phyloP scores from a whole-genome alignment of 306 rosid species.

The Cicer bijugum region DNA sequence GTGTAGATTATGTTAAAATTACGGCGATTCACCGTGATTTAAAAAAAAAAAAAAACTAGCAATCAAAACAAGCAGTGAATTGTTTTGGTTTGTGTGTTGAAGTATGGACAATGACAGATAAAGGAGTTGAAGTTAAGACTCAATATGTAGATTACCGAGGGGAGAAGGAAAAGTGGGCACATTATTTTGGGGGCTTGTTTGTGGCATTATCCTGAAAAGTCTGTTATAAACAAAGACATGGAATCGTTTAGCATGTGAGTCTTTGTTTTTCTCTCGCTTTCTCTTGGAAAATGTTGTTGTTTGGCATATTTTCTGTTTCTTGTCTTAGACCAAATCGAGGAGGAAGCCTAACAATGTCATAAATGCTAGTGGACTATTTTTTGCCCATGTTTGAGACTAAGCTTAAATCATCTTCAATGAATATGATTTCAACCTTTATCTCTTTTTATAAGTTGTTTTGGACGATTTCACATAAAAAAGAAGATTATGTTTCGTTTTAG shows the following conservation, averaged over 20 bases:
- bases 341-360: conserved; percentile 11
- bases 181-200: conserved; percentile 35
- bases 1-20: too few species aligned
- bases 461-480: too few species aligned
- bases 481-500: too few species aligned
- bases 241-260: conserved; percentile 28
- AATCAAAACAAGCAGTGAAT: background rate
- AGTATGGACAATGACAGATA: conserved; percentile 50
- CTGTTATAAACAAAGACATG: background rate
- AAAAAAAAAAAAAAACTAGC: too few species aligned
- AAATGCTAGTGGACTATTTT: background rate
- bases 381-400: background rate
- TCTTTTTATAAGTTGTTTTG: too few species aligned
- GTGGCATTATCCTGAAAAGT: conserved; percentile 41
- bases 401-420: background rate
- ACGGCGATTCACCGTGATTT: too few species aligned
- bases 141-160: conserved; percentile 42
- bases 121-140: conserved; percentile 43
- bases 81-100: conserved; percentile 43
- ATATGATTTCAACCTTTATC: too few species aligned
- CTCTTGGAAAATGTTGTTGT: conserved; percentile 26
- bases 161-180: conserved; percentile 42
- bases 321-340: background rate
- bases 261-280: background rate
- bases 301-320: conserved; percentile 20